Percentiles rank a stretch among this genome's conserved stretches.
Evolutionary conservation across 169 alveolate genomes (phyloP).

Genomic region (Eimeria sp.): DNA sequence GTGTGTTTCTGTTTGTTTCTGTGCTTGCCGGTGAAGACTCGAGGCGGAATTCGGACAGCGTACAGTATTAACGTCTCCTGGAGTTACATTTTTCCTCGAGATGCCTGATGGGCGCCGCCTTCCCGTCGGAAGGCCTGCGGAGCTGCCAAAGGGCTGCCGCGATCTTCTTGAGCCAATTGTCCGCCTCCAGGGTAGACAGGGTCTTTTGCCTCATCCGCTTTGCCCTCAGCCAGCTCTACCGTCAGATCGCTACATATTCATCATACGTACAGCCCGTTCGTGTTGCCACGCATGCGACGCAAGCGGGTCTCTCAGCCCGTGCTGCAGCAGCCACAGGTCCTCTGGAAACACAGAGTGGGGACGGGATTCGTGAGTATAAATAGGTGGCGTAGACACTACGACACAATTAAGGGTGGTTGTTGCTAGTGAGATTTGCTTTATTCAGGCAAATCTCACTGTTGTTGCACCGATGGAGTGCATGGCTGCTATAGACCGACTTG

Average conservation of each 20-base stretch:
- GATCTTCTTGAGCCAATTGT: constrained; percentile 59
- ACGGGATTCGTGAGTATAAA: too few species aligned
- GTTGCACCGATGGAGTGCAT: constrained; percentile 46
- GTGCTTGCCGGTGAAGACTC: constrained; percentile 1
- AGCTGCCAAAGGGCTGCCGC: constrained; percentile 50
- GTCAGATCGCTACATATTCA: not conserved
- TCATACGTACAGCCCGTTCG: not conserved
- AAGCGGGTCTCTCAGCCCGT: too few species aligned
- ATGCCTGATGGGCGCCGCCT: constrained; percentile 30
- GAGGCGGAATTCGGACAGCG: constrained; percentile 69
- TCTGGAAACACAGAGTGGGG: too few species aligned
- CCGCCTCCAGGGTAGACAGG: not conserved
- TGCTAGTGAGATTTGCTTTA: not conserved
- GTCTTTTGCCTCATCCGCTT: not conserved
- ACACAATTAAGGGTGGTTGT: not conserved
- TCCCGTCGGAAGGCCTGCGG: constrained; percentile 26
- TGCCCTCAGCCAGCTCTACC: not conserved
- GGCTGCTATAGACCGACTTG: constrained; percentile 74
- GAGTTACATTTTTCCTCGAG: constrained; percentile 22
- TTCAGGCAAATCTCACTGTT: constrained; percentile 55
- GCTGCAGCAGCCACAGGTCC: too few species aligned
- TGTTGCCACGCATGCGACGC: too few species aligned
- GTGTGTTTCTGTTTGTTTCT: not conserved
- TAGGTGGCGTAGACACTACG: not conserved
- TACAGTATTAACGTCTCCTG: constrained; percentile 33